A percentile compares a stretch with the other conserved stretches of the same genome.
These are phyloP conservation scores for Debaryomyces subglobosus DNA, from an alignment of 1,139 yeast species.

Conservation along the genomic window DNA sequence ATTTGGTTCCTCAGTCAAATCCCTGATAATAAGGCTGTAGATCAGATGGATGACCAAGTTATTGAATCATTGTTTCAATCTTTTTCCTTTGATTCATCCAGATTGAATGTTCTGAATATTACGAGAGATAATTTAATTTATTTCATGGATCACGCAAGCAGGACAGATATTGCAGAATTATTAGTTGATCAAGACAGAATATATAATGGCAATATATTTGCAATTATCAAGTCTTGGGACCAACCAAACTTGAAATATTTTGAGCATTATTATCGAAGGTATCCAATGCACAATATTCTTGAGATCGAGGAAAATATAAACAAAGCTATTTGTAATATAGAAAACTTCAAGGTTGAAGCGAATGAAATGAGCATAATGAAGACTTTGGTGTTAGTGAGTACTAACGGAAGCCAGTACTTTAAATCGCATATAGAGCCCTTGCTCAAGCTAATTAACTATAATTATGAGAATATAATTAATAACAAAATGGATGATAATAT, in stretches of 20 bases:
- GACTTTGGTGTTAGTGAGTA: conserved; percentile 7
- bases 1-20: neutral
- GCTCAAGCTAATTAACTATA: conserved; percentile 3
- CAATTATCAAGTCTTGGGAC: neutral
- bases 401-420: conserved; percentile 5
- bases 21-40: neutral
- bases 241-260: neutral
- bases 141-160: neutral
- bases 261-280: conserved; percentile 3
- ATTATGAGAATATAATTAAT: conserved; percentile 2
- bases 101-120: conserved; percentile 1
- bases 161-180: neutral
- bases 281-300: neutral
- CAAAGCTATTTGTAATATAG: neutral
- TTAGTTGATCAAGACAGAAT: neutral
- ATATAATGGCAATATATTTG: conserved; percentile 1
- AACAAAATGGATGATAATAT: neutral
- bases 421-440: conserved; percentile 6
- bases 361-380: conserved; percentile 1
- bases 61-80: neutral
- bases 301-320: neutral
- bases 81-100: neutral
- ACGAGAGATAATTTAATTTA: neutral
- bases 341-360: neutral
- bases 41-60: neutral